These are phyloP conservation scores for Russula sp. DNA, from an alignment of 768 basidiomycete genomes.

Conservation along the genomic window DNA sequence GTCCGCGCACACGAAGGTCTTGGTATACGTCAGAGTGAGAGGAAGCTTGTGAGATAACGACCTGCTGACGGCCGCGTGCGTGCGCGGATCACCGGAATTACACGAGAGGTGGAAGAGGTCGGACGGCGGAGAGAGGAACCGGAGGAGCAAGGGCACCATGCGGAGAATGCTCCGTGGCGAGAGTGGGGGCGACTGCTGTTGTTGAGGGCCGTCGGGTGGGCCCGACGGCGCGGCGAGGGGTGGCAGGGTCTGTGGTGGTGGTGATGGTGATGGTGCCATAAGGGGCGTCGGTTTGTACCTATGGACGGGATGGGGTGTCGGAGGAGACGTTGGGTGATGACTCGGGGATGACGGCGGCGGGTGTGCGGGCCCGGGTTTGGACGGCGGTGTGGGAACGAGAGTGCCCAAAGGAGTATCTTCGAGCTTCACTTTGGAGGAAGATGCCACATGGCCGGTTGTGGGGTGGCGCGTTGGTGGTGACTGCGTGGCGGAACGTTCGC, in stretches of 20 bases:
- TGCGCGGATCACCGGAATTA: conserved; percentile 10
- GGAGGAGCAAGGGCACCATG: conserved; percentile 12
- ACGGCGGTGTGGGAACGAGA: neutral
- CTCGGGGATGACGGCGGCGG: neutral
- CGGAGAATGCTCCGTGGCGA: conserved; percentile 21
- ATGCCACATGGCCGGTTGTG: neutral
- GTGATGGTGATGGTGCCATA: neutral
- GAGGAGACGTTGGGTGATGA: neutral
- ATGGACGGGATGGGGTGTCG: neutral
- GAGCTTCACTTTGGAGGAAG: conserved; percentile 17
- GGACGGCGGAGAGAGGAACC: conserved; percentile 8
- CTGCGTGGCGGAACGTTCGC: neutral
- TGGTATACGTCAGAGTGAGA: conserved; percentile 3
- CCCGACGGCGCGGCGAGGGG: too few relatives aligned
- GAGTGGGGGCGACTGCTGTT: neutral
- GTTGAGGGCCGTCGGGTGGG: neutral
- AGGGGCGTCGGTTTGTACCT: neutral
- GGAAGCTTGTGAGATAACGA: neutral
- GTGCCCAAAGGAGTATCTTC: conserved; percentile 18
- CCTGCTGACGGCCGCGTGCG: conserved; percentile 2
- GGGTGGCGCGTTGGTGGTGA: neutral
- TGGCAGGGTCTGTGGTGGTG: neutral
- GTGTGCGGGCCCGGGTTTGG: too few relatives aligned
- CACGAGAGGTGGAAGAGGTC: conserved; percentile 11
- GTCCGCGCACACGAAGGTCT: conserved; percentile 14